These are phyloP conservation scores for Ascochyta rabiei DNA, from an alignment of 2,329 filamentous ascomycete genomes.

Conservation along the genomic window DNA sequence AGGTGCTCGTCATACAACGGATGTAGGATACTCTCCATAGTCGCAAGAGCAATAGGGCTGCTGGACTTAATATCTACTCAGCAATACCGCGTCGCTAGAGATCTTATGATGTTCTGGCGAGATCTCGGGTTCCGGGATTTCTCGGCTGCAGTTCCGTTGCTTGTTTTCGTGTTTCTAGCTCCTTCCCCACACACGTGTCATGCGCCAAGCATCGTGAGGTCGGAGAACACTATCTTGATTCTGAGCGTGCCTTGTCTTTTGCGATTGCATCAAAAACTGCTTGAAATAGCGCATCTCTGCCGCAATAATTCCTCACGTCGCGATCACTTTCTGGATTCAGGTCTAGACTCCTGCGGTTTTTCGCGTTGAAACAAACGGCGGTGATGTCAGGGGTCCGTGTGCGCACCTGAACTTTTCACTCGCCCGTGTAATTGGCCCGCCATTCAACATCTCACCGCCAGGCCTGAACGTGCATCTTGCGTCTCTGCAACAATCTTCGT, in stretches of 20 bases:
- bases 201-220: constrained; percentile 14
- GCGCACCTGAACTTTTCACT: constrained; percentile 33
- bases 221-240: not conserved
- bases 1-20: not conserved
- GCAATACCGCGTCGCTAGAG: not conserved
- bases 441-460: constrained; percentile 29
- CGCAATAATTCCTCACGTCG: not conserved
- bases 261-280: not conserved
- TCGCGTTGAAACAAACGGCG: constrained; percentile 17
- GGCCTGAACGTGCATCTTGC: constrained; percentile 9
- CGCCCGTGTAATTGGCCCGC: constrained; percentile 30
- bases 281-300: not conserved
- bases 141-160: constrained; percentile 3
- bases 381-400: constrained; percentile 37
- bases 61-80: not conserved
- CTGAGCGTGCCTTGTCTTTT: not conserved
- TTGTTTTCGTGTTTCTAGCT: not conserved
- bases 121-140: not conserved
- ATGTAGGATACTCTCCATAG: not conserved
- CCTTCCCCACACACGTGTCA: constrained; percentile 12
- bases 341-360: constrained; percentile 8
- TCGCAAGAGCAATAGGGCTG: not conserved
- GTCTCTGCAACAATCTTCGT: not conserved
- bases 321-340: not conserved
- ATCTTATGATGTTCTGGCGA: not conserved